Conservation (phyloP, 148 eudicot species). For the Heliosperma pusillum region DNA sequence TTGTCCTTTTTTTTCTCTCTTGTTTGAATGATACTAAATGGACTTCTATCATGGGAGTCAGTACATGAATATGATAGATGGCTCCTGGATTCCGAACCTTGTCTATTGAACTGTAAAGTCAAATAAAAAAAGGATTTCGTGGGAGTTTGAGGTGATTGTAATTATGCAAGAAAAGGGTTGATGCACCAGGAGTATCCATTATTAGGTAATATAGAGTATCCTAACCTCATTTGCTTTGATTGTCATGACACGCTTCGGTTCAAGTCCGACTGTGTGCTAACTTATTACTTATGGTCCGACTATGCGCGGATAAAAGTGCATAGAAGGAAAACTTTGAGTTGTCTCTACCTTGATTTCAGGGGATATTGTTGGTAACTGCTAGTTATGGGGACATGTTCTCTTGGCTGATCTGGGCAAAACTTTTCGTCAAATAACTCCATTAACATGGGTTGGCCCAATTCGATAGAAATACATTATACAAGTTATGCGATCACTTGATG, state of each 20-base stretch:
- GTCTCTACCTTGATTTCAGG: background rate
- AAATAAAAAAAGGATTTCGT: background rate
- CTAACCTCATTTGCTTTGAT: background rate
- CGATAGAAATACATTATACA: too few relatives aligned
- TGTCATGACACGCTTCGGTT: background rate
- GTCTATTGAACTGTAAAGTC: background rate
- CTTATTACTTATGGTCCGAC: background rate
- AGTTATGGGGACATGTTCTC: too few relatives aligned
- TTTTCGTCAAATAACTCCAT: background rate
- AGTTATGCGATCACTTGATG: too few relatives aligned
- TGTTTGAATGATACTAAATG: background rate
- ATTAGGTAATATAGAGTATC: background rate
- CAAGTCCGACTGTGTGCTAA: background rate
- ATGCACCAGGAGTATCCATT: background rate
- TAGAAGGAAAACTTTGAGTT: background rate
- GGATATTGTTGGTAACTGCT: too few relatives aligned
- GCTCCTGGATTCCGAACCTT: background rate
- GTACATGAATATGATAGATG: background rate
- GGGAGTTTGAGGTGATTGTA: background rate
- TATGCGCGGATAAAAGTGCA: background rate
- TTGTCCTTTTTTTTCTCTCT: too few relatives aligned
- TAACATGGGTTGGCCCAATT: too few relatives aligned
- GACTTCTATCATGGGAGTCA: background rate
- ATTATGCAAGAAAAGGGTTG: background rate
- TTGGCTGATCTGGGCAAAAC: background rate